A percentile compares a stretch with the other conserved stretches of the same genome.
Evolutionary conservation across 2,329 filamentous ascomycete genomes (phyloP).

Genomic region (Aspergillus neotritici): DNA sequence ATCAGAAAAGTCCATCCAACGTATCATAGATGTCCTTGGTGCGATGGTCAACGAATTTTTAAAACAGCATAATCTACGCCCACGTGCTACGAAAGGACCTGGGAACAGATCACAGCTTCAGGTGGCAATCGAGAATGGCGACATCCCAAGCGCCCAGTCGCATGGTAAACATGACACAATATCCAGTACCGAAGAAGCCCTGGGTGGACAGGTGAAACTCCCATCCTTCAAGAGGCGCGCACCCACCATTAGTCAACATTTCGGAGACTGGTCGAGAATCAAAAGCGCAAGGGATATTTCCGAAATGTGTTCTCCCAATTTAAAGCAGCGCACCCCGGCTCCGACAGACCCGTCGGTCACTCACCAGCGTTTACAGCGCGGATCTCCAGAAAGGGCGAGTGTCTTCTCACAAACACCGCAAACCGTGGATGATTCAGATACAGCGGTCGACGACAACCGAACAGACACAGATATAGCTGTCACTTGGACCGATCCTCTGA

Average conservation of each 20-base stretch:
- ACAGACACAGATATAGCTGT: conserved; percentile 17
- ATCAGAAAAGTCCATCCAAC: conserved; percentile 45
- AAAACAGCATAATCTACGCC: conserved; percentile 63
- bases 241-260: conserved; percentile 17
- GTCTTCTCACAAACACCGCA: not conserved
- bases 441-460: not conserved
- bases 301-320: not conserved
- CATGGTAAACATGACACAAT: not conserved
- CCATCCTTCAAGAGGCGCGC: conserved; percentile 21
- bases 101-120: conserved; percentile 5
- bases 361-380: too few species aligned
- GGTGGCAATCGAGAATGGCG: not conserved
- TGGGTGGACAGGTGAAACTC: conserved; percentile 24
- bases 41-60: conserved; percentile 70
- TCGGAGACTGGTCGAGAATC: conserved; percentile 38
- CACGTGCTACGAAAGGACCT: conserved; percentile 34
- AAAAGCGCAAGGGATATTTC: conserved; percentile 29
- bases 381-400: too few species aligned
- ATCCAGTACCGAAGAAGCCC: conserved; percentile 20
- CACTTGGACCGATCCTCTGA: conserved; percentile 58
- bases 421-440: not conserved
- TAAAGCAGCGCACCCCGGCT: too few species aligned
- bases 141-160: not conserved
- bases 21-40: conserved; percentile 59
- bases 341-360: too few species aligned